Conservation (phyloP, 2,329 filamentous ascomycete species). For the Aspergillus udagawae region DNA sequence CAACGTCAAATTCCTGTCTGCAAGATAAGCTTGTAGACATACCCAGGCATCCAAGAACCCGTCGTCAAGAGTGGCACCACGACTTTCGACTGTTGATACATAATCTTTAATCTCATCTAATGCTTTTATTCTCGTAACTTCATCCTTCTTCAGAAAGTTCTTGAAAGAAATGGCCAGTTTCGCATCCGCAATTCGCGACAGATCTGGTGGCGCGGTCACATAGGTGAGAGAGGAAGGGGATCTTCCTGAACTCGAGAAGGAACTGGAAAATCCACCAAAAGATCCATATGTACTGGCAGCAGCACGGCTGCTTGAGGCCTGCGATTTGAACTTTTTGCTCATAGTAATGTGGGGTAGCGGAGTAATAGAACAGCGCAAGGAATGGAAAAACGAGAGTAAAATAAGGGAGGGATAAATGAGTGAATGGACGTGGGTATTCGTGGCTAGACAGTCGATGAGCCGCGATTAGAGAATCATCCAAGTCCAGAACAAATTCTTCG, state of each 20-base stretch:
- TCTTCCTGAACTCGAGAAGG: conserved; percentile 37
- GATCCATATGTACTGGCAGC: conserved; percentile 47
- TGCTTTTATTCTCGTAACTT: conserved; percentile 84
- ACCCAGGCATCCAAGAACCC: conserved; percentile 86
- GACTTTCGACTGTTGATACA: conserved; percentile 52
- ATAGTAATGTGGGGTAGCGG: conserved; percentile 40
- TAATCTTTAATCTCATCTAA: conserved; percentile 76
- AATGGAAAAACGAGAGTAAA: conserved; percentile 12
- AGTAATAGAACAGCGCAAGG: conserved; percentile 18
- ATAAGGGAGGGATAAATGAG: conserved; percentile 2
- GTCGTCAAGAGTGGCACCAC: conserved; percentile 67
- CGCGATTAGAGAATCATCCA: background rate
- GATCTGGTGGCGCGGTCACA: conserved; percentile 77
- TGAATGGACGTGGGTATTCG: background rate
- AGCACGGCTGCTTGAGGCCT: conserved; percentile 61
- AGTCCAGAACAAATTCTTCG: background rate
- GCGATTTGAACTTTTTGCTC: conserved; percentile 61
- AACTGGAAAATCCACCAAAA: conserved; percentile 39
- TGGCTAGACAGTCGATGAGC: background rate
- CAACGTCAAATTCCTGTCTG: conserved; percentile 5
- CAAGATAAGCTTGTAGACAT: conserved; percentile 32
- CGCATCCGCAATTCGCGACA: conserved; percentile 71
- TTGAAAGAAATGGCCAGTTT: conserved; percentile 88
- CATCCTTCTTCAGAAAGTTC: conserved; percentile 87
- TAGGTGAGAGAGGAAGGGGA: conserved; percentile 71